Percentiles rank a stretch among this genome's conserved stretches.
phyloP scores from a whole-genome alignment of 75 land plant genomes.

The Cryptomeria japonica region DNA sequence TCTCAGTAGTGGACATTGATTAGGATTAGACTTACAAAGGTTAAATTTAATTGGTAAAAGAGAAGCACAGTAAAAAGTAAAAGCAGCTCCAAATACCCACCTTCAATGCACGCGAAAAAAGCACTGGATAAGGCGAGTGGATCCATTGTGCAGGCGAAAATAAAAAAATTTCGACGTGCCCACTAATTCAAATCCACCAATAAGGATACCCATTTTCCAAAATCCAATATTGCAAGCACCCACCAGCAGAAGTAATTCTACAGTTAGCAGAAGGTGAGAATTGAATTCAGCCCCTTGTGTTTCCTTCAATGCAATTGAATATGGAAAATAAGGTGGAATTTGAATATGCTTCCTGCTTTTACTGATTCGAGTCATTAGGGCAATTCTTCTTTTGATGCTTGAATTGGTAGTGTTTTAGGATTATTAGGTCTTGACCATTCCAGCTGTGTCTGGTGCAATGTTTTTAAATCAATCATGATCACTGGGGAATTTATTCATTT shows the following conservation, averaged over 20 bases:
- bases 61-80: not conserved
- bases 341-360: not conserved
- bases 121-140: constrained; percentile 6
- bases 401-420: not conserved
- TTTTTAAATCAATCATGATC: not conserved
- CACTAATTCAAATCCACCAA: not conserved
- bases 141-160: constrained; percentile 1
- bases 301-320: not conserved
- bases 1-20: not conserved
- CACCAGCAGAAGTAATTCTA: not conserved
- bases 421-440: not conserved
- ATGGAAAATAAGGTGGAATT: not conserved
- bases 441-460: not conserved
- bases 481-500: not conserved
- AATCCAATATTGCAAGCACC: not conserved
- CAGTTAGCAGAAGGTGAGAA: constrained; percentile 3
- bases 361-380: not conserved
- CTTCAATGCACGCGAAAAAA: constrained; percentile 2
- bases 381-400: not conserved
- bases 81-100: not conserved
- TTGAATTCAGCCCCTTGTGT: not conserved
- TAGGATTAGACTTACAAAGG: not conserved
- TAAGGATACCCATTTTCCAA: not conserved
- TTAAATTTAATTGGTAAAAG: not conserved
- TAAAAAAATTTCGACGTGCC: not conserved